Evolutionary conservation across 257 asterid species (phyloP).

Genomic region (Agastache rugosa): DNA sequence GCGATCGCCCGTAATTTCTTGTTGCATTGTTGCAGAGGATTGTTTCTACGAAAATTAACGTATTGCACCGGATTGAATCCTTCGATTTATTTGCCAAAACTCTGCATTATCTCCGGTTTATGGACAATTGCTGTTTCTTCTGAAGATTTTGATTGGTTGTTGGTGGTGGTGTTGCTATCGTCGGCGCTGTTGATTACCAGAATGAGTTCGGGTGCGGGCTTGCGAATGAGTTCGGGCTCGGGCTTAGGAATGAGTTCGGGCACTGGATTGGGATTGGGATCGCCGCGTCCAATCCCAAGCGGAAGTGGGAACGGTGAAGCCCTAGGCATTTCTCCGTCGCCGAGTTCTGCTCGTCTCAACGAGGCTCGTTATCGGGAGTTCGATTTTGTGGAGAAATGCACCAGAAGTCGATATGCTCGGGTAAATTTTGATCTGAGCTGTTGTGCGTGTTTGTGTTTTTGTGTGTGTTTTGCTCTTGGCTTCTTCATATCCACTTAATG

Average conservation of each 20-base stretch:
- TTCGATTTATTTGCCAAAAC: conserved; percentile 2
- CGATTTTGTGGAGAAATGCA: conserved; percentile 69
- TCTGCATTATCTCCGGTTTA: conserved; percentile 28
- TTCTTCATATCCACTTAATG: too few relatives aligned
- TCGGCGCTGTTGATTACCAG: conserved; percentile 21
- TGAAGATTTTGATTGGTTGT: conserved; percentile 30
- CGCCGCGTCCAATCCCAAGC: conserved; percentile 31
- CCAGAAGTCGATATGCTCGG: conserved; percentile 67
- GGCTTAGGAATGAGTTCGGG: conserved; percentile 37
- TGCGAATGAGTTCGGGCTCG: conserved; percentile 34
- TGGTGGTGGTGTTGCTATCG: background rate
- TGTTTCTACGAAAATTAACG: conserved; percentile 37
- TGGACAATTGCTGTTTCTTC: conserved; percentile 26
- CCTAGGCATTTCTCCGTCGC: conserved; percentile 33
- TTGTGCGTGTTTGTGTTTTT: background rate
- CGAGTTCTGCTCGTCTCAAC: conserved; percentile 26
- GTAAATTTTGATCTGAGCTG: conserved; percentile 37
- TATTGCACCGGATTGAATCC: conserved; percentile 28
- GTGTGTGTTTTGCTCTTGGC: background rate
- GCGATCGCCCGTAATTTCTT: conserved; percentile 46
- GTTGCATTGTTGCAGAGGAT: conserved; percentile 35
- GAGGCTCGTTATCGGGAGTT: conserved; percentile 35
- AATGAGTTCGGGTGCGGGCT: conserved; percentile 53
- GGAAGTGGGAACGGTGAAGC: conserved; percentile 30
- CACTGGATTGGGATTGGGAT: conserved; percentile 32